A percentile compares a stretch with the other conserved stretches of the same genome.
phyloP scores from a whole-genome alignment of 805 yeast species.

The Cyberlindnera mycetangii region DNA sequence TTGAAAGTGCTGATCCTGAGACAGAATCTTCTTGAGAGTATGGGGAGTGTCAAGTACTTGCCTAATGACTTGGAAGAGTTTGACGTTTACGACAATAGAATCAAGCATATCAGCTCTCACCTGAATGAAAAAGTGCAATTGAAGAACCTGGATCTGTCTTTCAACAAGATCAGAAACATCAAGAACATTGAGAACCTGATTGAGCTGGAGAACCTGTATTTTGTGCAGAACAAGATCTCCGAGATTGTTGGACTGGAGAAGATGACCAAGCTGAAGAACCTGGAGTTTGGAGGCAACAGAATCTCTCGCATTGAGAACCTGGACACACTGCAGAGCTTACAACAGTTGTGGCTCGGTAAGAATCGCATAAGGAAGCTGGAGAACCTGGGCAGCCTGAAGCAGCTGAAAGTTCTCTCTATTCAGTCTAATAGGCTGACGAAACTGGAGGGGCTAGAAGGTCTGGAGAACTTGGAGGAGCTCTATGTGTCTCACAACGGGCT shows the following conservation, averaged over 20 bases:
- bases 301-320: conserved; percentile 59
- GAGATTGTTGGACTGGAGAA: conserved; percentile 66
- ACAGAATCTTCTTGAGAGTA: conserved; percentile 76
- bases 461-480: conserved; percentile 75
- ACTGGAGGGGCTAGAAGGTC: conserved; percentile 75
- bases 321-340: conserved; percentile 50
- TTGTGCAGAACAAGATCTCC: conserved; percentile 84
- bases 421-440: conserved; percentile 81
- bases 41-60: conserved; percentile 63
- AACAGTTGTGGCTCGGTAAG: conserved; percentile 90
- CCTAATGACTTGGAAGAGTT: conserved; percentile 65
- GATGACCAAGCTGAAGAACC: conserved; percentile 53
- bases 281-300: conserved; percentile 91
- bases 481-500: conserved; percentile 86
- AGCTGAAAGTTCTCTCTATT: conserved; percentile 75
- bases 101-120: conserved; percentile 77
- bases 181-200: conserved; percentile 67
- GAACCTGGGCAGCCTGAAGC: conserved; percentile 55
- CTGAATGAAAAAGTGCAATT: conserved; percentile 57
- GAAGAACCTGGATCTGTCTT: conserved; percentile 72
- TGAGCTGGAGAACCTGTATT: conserved; percentile 65
- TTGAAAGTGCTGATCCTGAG: conserved; percentile 69
- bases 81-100: conserved; percentile 89
- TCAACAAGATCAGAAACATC: conserved; percentile 84
- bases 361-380: conserved; percentile 67